Conservation (phyloP, 176 grass and related monocot species). For the Poa pratensis region DNA sequence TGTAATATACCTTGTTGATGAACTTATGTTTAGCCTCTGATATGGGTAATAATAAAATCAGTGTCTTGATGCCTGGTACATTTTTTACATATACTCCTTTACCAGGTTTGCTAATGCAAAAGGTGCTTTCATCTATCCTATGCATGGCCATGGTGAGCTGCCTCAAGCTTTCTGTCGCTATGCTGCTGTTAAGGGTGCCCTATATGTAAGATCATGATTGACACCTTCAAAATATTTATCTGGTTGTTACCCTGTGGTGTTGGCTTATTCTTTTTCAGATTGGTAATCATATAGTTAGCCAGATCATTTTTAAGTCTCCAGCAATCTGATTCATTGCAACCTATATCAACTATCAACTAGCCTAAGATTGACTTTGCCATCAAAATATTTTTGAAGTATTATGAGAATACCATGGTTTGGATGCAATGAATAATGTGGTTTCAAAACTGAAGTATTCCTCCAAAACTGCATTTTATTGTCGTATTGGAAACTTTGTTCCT, state of each 20-base stretch:
- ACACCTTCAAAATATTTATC: not conserved
- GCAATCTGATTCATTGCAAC: no score
- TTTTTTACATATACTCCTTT: not conserved
- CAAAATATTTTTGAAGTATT: no score
- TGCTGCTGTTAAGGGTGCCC: slow-evolving; percentile 88
- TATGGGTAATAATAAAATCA: not conserved
- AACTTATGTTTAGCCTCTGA: not conserved
- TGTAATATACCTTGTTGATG: not conserved
- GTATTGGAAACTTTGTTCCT: no score
- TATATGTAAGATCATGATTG: slow-evolving; percentile 73
- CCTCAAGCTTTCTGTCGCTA: slow-evolving; percentile 90
- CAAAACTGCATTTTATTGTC: no score
- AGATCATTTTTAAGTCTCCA: not conserved
- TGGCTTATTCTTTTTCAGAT: not conserved
- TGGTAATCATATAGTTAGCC: not conserved
- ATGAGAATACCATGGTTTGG: no score
- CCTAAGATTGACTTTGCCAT: no score
- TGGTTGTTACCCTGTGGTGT: not conserved
- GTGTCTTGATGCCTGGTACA: not conserved
- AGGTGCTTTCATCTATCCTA: slow-evolving; percentile 89
- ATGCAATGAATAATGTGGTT: no score
- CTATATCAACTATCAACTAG: no score
- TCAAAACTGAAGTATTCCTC: no score
- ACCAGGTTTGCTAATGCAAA: slow-evolving; percentile 79
- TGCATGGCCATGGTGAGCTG: slow-evolving; percentile 94